Conservation (phyloP, 2,329 filamentous ascomycete species). For the Colletotrichum caudatum region DNA sequence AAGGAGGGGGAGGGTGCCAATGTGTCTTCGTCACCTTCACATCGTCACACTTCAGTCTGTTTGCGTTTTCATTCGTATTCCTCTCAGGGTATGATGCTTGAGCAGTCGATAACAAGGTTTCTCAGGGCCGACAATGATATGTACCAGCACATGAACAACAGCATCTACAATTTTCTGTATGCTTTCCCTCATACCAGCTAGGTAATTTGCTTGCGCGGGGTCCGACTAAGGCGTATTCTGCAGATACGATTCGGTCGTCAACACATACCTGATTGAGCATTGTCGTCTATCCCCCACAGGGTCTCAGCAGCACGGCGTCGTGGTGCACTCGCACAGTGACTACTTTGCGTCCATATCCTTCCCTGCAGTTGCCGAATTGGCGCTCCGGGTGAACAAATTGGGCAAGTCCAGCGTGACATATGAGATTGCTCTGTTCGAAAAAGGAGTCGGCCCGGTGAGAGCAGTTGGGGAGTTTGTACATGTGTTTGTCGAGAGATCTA, state of each 20-base stretch:
- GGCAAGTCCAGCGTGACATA: conserved; percentile 90
- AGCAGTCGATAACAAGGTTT: conserved; percentile 37
- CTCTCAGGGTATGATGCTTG: conserved; percentile 24
- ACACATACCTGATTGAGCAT: conserved; percentile 85
- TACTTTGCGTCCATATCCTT: conserved; percentile 87
- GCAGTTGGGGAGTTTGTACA: conserved; percentile 90
- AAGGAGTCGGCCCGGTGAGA: conserved; percentile 77
- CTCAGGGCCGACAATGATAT: conserved; percentile 91
- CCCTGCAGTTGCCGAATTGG: conserved; percentile 84
- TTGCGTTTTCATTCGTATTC: not conserved
- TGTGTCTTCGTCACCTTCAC: conserved; percentile 19
- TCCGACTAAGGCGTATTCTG: conserved; percentile 16
- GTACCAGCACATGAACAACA: conserved; percentile 95
- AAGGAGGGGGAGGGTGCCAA: not conserved
- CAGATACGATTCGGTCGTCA: conserved; percentile 89
- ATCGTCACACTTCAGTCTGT: conserved; percentile 34
- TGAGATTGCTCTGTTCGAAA: conserved; percentile 88
- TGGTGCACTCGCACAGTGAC: conserved; percentile 87
- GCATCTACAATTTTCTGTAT: conserved; percentile 83
- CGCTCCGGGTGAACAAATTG: conserved; percentile 83
- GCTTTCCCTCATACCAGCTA: conserved; percentile 40
- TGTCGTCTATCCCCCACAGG: conserved; percentile 79
- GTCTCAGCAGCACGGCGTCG: conserved; percentile 81
- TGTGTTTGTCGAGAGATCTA: conserved; percentile 85
- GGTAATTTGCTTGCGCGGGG: conserved; percentile 8